These are phyloP conservation scores for Tolypocladium tundrense DNA, from an alignment of 2,329 filamentous ascomycete genomes.

Conservation along the genomic window DNA sequence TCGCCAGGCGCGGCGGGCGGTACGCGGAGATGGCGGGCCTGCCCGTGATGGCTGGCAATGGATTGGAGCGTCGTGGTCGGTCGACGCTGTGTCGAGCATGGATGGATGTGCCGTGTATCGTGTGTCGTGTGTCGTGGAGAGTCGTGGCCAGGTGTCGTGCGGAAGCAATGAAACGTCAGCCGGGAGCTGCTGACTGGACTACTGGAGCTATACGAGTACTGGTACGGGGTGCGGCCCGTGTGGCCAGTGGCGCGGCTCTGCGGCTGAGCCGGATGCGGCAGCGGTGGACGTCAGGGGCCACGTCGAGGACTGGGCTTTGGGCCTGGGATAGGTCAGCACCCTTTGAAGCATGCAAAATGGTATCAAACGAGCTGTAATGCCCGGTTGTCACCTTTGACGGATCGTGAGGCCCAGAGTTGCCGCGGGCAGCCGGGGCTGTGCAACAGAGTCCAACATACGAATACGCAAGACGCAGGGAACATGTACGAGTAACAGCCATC, in stretches of 20 bases:
- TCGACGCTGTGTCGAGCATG: background rate
- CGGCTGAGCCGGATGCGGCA: background rate
- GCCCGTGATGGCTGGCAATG: background rate
- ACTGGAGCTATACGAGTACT: background rate
- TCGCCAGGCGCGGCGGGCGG: background rate
- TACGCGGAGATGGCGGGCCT: background rate
- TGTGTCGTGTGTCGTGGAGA: background rate
- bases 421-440: background rate
- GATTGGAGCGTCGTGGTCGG: background rate
- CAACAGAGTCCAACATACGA: no score
- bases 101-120: background rate
- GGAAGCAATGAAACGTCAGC: constrained; percentile 9
- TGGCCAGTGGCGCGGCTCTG: constrained; percentile 7
- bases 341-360: background rate
- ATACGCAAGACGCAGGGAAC: no score
- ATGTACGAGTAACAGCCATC: no score
- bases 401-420: background rate
- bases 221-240: background rate
- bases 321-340: no score
- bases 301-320: constrained; percentile 1
- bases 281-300: constrained; percentile 2
- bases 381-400: background rate
- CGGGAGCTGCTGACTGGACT: background rate
- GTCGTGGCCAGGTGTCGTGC: background rate
- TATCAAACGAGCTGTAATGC: background rate